Conservation (phyloP, 805 yeast genomes). For the Candida chilensis region DNA sequence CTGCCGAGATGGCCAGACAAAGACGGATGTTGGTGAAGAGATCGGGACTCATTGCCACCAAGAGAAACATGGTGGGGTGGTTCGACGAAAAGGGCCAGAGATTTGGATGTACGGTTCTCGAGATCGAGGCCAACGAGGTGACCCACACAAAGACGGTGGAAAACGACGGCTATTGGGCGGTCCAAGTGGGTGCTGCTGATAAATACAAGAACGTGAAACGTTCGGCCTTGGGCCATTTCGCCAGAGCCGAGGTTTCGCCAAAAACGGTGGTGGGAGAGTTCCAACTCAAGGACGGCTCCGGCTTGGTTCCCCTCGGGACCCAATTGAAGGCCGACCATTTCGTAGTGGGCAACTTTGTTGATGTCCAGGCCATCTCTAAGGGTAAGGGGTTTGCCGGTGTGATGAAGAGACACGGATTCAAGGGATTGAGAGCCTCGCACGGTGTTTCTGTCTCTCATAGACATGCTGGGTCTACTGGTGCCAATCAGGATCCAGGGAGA, state of each 20-base stretch:
- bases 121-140: constrained; percentile 85
- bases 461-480: constrained; percentile 96
- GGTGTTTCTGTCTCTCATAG: constrained; percentile 94
- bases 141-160: constrained; percentile 57
- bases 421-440: constrained; percentile 86
- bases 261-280: constrained; percentile 71
- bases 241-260: constrained; percentile 76
- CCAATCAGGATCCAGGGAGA: constrained; percentile 92
- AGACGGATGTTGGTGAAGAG: constrained; percentile 69
- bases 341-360: constrained; percentile 75
- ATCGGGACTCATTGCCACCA: constrained; percentile 78
- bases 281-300: constrained; percentile 57
- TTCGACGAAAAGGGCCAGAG: constrained; percentile 62
- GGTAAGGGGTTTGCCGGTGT: constrained; percentile 99
- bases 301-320: constrained; percentile 70
- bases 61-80: constrained; percentile 87
- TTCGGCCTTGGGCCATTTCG: constrained; percentile 66
- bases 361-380: constrained; percentile 67
- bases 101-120: constrained; percentile 79
- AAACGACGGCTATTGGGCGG: constrained; percentile 78
- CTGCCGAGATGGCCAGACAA: constrained; percentile 58
- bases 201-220: constrained; percentile 57
- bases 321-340: constrained; percentile 79
- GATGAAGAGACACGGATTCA: constrained; percentile 89
- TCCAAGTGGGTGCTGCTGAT: constrained; percentile 78